These are phyloP conservation scores for Gossypium thurberi DNA, from an alignment of 345 rosid genomes.

Conservation along the genomic window DNA sequence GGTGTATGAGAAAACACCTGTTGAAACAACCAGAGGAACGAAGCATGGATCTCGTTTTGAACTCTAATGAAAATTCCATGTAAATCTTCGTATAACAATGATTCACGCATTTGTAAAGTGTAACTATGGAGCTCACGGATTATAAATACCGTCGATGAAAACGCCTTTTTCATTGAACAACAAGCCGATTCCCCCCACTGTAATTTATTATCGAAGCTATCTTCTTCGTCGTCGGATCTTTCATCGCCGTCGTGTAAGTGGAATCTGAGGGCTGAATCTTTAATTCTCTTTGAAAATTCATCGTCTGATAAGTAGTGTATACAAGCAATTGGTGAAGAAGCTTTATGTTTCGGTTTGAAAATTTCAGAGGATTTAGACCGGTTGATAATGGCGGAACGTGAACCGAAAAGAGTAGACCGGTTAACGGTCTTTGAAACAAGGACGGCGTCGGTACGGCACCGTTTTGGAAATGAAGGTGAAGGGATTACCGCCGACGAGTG, in stretches of 20 bases:
- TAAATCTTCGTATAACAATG: conserved; percentile 56
- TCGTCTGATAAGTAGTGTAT: conserved; percentile 58
- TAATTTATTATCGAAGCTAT: conserved; percentile 17
- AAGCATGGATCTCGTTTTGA: conserved; percentile 71
- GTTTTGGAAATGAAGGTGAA: conserved; percentile 44
- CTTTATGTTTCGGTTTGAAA: conserved; percentile 19
- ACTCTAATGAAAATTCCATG: conserved; percentile 62
- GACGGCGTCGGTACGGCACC: conserved; percentile 23
- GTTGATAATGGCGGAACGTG: conserved; percentile 26
- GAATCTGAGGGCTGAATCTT: conserved; percentile 34
- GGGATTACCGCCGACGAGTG: conserved; percentile 46
- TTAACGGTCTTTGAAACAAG: conserved; percentile 30
- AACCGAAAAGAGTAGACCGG: conserved; percentile 39
- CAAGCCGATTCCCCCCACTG: conserved; percentile 68
- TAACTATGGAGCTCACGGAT: conserved; percentile 74
- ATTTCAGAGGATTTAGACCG: conserved; percentile 42
- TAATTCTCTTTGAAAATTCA: conserved; percentile 55
- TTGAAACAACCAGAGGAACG: conserved; percentile 92
- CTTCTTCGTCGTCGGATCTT: no score
- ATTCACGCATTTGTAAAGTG: conserved; percentile 68
- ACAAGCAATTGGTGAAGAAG: conserved; percentile 33
- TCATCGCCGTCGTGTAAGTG: conserved; percentile 27
- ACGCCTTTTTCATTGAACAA: conserved; percentile 72
- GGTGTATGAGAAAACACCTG: conserved; percentile 91
- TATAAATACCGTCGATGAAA: conserved; percentile 91